Percentiles rank a stretch among this genome's conserved stretches.
Evolutionary conservation across 2,329 filamentous ascomycete species (phyloP).

Genomic region (Diaporthe eres): DNA sequence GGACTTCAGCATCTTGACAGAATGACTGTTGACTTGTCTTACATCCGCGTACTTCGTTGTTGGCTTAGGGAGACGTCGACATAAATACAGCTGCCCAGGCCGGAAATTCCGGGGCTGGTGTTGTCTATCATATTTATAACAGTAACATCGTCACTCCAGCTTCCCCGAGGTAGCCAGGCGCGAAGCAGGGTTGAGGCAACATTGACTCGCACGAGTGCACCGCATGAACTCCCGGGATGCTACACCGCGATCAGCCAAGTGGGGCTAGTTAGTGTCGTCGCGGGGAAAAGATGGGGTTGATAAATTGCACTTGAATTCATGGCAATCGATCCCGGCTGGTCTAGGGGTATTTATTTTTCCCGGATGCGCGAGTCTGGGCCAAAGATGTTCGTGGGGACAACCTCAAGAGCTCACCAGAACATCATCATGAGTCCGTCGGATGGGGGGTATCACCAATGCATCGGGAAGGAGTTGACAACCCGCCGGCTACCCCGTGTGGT

Average conservation of each 20-base stretch:
- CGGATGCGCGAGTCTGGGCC: background rate
- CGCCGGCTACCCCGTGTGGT: background rate
- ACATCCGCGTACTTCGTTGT: background rate
- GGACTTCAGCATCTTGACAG: conserved; percentile 9
- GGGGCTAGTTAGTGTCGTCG: conserved; percentile 16
- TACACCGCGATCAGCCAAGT: conserved; percentile 19
- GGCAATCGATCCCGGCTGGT: conserved; percentile 21
- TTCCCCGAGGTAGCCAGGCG: background rate
- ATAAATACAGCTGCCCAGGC: background rate
- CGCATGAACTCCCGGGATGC: conserved; percentile 12
- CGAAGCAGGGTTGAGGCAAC: background rate
- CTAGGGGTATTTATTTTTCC: conserved; percentile 21
- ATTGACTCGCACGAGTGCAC: conserved; percentile 17
- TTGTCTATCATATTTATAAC: background rate
- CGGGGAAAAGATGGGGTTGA: conserved; percentile 31
- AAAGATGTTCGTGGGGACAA: background rate
- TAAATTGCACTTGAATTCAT: conserved; percentile 24
- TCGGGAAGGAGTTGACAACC: background rate
- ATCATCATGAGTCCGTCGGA: background rate
- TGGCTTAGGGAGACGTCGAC: background rate
- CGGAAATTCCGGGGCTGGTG: background rate
- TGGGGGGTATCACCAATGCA: background rate
- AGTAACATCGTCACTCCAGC: background rate
- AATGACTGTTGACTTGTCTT: background rate
- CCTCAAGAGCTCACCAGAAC: background rate